Percentiles rank a stretch among this genome's conserved stretches.
Conservation (phyloP, 2,329 filamentous ascomycete species). For the Anisogramma anomala region DNA sequence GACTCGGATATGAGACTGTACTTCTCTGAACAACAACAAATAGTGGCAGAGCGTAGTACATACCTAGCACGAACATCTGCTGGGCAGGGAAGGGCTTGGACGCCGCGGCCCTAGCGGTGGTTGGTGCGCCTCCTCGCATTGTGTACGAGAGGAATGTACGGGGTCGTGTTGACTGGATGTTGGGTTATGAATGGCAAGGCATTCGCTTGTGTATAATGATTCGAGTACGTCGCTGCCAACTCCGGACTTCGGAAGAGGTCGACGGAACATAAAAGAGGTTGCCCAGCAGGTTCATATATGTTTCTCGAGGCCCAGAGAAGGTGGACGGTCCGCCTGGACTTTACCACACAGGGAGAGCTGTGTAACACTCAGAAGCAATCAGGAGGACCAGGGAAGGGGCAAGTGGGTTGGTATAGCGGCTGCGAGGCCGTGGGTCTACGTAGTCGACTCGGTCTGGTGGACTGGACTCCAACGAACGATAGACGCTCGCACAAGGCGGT, state of each 20-base stretch:
- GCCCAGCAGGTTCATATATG: constrained; percentile 12
- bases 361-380: constrained; percentile 11
- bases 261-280: background rate
- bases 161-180: constrained; percentile 2
- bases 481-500: constrained; percentile 13
- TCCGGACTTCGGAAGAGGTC: background rate
- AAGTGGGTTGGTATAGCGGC: constrained; percentile 6
- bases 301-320: constrained; percentile 4
- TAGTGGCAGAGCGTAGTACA: constrained; percentile 16
- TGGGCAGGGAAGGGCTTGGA: constrained; percentile 25
- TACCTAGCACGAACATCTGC: constrained; percentile 44
- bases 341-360: constrained; percentile 13
- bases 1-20: background rate
- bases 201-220: constrained; percentile 7
- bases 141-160: constrained; percentile 2
- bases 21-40: background rate
- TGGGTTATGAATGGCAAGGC: constrained; percentile 3
- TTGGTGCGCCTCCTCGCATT: constrained; percentile 10
- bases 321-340: constrained; percentile 11
- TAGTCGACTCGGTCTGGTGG: constrained; percentile 6
- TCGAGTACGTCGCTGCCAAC: background rate
- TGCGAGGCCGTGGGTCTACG: constrained; percentile 14
- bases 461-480: constrained; percentile 8
- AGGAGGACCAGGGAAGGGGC: constrained; percentile 6
- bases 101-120: constrained; percentile 15